Conservation (phyloP, 2,329 filamentous ascomycete species). For the Claviceps fusiformis region DNA sequence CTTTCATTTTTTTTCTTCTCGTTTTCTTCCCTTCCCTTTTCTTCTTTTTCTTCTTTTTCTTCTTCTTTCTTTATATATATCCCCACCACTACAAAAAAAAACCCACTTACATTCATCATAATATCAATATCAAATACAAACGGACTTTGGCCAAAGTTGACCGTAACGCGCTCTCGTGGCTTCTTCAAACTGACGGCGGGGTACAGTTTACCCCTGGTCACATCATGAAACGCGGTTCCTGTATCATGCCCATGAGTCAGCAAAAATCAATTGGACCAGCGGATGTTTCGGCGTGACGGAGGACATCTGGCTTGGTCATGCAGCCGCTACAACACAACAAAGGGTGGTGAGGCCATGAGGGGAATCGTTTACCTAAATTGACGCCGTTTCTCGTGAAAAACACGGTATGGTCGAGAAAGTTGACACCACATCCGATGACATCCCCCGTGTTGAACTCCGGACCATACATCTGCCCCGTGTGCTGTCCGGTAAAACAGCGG, state of each 20-base stretch:
- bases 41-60: not conserved
- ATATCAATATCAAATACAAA: constrained; percentile 88
- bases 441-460: constrained; percentile 42
- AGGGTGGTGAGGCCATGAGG: not conserved
- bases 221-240: constrained; percentile 60
- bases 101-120: constrained; percentile 54
- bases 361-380: constrained; percentile 31
- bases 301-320: too few relatives aligned
- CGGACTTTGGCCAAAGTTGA: constrained; percentile 57
- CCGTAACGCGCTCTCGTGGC: constrained; percentile 44
- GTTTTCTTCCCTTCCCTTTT: not conserved
- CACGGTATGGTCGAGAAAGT: constrained; percentile 49
- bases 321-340: not conserved
- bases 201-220: constrained; percentile 50
- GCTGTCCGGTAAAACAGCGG: constrained; percentile 43
- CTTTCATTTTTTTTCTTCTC: not conserved
- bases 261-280: not conserved
- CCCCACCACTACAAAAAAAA: not conserved
- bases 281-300: too few relatives aligned
- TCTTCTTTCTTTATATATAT: not conserved
- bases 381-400: constrained; percentile 57
- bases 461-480: constrained; percentile 42
- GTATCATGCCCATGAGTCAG: constrained; percentile 2
- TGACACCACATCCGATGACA: constrained; percentile 51
- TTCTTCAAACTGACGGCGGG: constrained; percentile 54